A percentile compares a stretch with the other conserved stretches of the same genome.
Evolutionary conservation across 441 rosid genomes (phyloP).

Genomic region (Gossypium schwendimanii): DNA sequence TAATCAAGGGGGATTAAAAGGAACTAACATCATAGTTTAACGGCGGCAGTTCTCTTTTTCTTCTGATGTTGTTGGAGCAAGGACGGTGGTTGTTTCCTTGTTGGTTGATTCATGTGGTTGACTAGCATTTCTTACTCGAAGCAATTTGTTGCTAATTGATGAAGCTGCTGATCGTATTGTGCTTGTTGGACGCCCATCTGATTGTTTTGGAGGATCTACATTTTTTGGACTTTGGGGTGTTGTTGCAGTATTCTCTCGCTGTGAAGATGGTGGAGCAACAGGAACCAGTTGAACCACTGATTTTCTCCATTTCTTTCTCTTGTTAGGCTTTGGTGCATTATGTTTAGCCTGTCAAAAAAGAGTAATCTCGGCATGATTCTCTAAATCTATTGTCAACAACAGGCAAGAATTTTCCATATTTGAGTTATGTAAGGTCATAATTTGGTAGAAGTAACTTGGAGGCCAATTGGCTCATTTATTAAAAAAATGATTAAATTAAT

Average conservation of each 20-base stretch:
- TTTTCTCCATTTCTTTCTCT: slow-evolving; percentile 78
- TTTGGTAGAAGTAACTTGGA: no score
- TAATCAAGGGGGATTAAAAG: neutral
- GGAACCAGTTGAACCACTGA: slow-evolving; percentile 73
- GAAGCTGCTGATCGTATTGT: slow-evolving; percentile 50
- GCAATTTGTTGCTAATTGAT: slow-evolving; percentile 47
- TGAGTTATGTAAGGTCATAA: neutral
- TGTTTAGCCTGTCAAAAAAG: slow-evolving; percentile 48
- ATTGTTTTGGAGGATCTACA: slow-evolving; percentile 23
- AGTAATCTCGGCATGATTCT: neutral
- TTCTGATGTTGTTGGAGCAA: slow-evolving; percentile 36
- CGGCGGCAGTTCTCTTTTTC: slow-evolving; percentile 73
- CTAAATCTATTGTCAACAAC: neutral
- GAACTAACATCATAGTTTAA: slow-evolving; percentile 12
- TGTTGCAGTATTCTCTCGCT: slow-evolving; percentile 19
- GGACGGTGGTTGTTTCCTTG: slow-evolving; percentile 22
- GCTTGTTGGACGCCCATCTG: slow-evolving; percentile 37
- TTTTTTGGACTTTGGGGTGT: slow-evolving; percentile 8
- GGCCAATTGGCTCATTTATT: no score
- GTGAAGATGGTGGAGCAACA: slow-evolving; percentile 36
- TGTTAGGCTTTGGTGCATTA: slow-evolving; percentile 53
- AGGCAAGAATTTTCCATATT: neutral
- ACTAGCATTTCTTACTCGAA: slow-evolving; percentile 73
- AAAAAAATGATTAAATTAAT: no score
- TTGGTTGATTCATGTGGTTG: slow-evolving; percentile 31